Percentiles rank a stretch among this genome's conserved stretches.
phyloP scores from a whole-genome alignment of 1,284 basidiomycete genomes.

The Earliella scabrosa region DNA sequence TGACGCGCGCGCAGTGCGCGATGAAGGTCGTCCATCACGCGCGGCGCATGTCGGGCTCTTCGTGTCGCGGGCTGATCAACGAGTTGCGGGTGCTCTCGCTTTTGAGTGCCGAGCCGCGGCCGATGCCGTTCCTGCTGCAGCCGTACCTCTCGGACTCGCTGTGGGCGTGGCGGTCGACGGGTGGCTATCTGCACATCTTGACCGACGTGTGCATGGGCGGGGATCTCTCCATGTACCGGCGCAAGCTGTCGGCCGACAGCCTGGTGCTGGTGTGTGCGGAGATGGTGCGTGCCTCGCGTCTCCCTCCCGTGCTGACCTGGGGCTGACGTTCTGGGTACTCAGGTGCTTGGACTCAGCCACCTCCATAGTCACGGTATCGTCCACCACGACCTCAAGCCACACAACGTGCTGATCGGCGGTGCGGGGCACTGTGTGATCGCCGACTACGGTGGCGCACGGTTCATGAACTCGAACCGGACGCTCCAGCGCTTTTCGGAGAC shows the following conservation, averaged over 20 bases:
- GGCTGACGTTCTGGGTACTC: background rate
- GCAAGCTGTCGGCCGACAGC: slow-evolving; percentile 4
- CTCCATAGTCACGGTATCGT: slow-evolving; percentile 33
- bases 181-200: slow-evolving; percentile 28
- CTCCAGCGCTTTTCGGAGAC: slow-evolving; percentile 9
- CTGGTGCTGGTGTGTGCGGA: slow-evolving; percentile 30
- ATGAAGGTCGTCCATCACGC: slow-evolving; percentile 31
- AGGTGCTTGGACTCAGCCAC: slow-evolving; percentile 30
- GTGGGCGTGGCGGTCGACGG: slow-evolving; percentile 30
- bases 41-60: slow-evolving; percentile 8
- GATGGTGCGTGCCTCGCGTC: slow-evolving; percentile 28
- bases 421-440: slow-evolving; percentile 67
- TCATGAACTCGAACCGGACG: slow-evolving; percentile 8
- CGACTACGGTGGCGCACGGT: slow-evolving; percentile 55
- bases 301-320: background rate
- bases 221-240: slow-evolving; percentile 19
- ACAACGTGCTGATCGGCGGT: slow-evolving; percentile 68
- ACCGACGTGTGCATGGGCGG: slow-evolving; percentile 31
- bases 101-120: slow-evolving; percentile 4
- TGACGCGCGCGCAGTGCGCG: slow-evolving; percentile 15
- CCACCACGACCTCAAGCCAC: slow-evolving; percentile 64
- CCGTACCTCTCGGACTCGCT: slow-evolving; percentile 15
- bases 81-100: slow-evolving; percentile 28
- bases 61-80: slow-evolving; percentile 26
- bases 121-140: slow-evolving; percentile 25